Percentiles rank a stretch among this genome's conserved stretches.
These are phyloP conservation scores for Amaranthus hypochondriacus DNA, from an alignment of 148 eudicot species.

Conservation along the genomic window DNA sequence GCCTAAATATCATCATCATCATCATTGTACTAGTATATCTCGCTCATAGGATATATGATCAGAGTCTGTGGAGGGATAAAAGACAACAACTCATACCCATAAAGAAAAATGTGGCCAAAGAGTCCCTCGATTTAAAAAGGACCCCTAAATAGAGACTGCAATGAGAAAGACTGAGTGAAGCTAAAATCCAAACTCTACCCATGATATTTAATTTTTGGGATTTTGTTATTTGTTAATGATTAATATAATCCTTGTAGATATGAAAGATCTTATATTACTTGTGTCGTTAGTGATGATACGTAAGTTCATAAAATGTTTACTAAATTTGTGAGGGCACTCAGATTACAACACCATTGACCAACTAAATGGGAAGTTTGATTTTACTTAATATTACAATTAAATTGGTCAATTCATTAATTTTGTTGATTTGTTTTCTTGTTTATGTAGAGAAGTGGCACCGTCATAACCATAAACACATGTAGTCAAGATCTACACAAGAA, in stretches of 20 bases:
- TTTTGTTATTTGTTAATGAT: neutral
- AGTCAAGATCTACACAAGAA: constrained; percentile 2
- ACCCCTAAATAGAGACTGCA: too few species aligned
- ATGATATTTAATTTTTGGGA: too few species aligned
- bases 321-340: neutral
- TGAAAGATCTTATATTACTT: neutral
- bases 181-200: too few species aligned
- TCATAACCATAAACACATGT: neutral
- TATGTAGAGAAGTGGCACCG: neutral
- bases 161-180: too few species aligned
- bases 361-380: constrained; percentile 2
- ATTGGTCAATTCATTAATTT: neutral
- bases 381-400: neutral
- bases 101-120: neutral
- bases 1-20: too few species aligned
- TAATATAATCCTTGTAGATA: constrained; percentile 9
- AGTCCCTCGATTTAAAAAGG: neutral
- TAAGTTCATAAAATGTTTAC: constrained; percentile 9
- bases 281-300: neutral
- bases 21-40: too few species aligned
- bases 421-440: constrained; percentile 2
- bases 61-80: too few species aligned
- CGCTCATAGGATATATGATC: too few species aligned
- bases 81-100: neutral
- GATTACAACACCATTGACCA: constrained; percentile 5